Evolutionary conservation across 192 early-diverging fungal genomes (phyloP), one percentile per base, ranked within the genome.

Genomic region (Podochytrium sp.): DNA sequence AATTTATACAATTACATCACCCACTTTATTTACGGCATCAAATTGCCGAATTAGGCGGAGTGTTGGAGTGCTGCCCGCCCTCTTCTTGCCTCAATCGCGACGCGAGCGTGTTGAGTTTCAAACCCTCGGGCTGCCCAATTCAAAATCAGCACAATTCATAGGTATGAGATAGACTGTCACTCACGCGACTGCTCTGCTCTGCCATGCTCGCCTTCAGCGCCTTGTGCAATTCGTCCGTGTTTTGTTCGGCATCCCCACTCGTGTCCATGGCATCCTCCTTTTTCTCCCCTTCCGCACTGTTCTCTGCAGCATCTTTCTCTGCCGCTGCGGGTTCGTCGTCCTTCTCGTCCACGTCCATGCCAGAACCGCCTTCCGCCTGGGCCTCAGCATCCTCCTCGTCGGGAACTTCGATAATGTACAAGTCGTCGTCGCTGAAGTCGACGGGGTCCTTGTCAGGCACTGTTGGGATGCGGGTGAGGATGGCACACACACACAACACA

Each of bases 381-480:
- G 12, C 59, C 33, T 37, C 35, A 38, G 23, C 64, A 10, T 51
- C 29, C 66, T 69, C 66, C 7, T 43, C 41, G 25, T 71, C 69
- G 0, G 69, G 30, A 7, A 29, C 69, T 12, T 57, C 69, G 23
- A 29, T 39, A 59, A 71, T 59, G 37, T 71, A 71, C 56, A 59
- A 47, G 37, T 71, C 69, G 40, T 71, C 69, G 39, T 71, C 69
- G 38, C 38, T 43, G 30, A 71, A 71, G 43, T 71, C 69, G 16
- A 71, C 69, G 6, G 69, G 57, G 16, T 71, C 55, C 69, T 71
- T 71, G 5, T 71, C 69, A 6, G 69, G 53, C 6, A 32, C 69
- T 71, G 47, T 14, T 25, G 18, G 47, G 5, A 61, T 5, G 37
- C 27, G 37, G 23, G 37, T 61, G 12, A 61, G 20, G 20, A 47